Conservation (phyloP, 352 stramenopile species). For the Globisporangium heterothallicum region DNA sequence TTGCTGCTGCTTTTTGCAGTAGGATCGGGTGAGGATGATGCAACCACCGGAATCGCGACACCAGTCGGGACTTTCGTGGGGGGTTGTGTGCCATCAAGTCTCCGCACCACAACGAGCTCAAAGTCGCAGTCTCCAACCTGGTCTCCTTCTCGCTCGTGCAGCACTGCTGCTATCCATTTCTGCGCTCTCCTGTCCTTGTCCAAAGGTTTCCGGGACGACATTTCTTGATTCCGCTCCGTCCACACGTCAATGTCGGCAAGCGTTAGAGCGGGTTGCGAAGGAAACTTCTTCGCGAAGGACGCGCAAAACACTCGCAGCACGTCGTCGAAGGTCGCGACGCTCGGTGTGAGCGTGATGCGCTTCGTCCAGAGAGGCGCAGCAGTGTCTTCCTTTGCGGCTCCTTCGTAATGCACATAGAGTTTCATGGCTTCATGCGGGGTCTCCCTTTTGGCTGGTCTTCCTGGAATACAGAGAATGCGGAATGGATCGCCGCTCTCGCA, state of each 20-base stretch:
- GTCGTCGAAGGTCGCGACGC: constrained; percentile 27
- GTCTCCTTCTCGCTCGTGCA: background rate
- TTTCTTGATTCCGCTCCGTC: constrained; percentile 33
- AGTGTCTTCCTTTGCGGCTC: constrained; percentile 6
- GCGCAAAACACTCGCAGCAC: constrained; percentile 34
- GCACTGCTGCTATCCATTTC: background rate
- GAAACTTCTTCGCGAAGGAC: constrained; percentile 41
- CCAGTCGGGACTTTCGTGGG: background rate
- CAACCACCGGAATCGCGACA: background rate
- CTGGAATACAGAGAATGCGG: background rate
- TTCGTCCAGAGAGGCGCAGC: constrained; percentile 32
- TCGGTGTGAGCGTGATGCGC: constrained; percentile 33
- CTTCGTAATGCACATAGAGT: constrained; percentile 71
- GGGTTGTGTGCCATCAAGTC: background rate
- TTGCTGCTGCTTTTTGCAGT: background rate
- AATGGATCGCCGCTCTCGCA: too few species aligned
- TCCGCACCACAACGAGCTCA: constrained; percentile 34
- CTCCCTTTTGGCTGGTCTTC: background rate
- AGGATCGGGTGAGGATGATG: background rate
- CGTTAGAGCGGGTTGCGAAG: constrained; percentile 13
- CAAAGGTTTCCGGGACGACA: background rate
- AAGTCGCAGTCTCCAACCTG: constrained; percentile 21
- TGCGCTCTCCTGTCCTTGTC: constrained; percentile 4
- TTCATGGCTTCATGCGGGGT: constrained; percentile 22
- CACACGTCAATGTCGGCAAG: constrained; percentile 32